Conservation (phyloP, 495 filamentous ascomycete species). For the Oleoguttula mirabilis region DNA sequence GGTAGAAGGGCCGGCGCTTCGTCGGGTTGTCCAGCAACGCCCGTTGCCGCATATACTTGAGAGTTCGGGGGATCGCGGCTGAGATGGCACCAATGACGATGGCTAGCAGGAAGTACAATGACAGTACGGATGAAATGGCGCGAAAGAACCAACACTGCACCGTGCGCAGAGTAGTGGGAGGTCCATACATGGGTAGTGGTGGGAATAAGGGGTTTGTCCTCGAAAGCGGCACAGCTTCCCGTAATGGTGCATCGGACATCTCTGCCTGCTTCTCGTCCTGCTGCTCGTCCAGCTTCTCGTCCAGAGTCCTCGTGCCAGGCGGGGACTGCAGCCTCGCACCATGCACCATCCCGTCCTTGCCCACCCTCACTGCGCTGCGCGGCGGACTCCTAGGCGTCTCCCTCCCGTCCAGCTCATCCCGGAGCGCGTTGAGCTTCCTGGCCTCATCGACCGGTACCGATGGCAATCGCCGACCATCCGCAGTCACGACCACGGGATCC, state of each 20-base stretch:
- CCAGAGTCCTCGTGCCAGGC: no score
- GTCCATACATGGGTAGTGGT: constrained; percentile 70
- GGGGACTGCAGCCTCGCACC: constrained; percentile 16
- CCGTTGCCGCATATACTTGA: constrained; percentile 37
- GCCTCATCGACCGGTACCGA: constrained; percentile 54
- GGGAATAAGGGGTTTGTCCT: constrained; percentile 79
- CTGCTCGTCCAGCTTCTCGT: background rate
- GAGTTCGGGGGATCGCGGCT: constrained; percentile 42
- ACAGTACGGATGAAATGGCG: constrained; percentile 56
- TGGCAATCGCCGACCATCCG: constrained; percentile 52
- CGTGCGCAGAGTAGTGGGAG: constrained; percentile 49
- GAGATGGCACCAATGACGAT: constrained; percentile 64
- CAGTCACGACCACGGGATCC: constrained; percentile 58
- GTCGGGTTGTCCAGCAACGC: constrained; percentile 47
- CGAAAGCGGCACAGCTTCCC: constrained; percentile 39
- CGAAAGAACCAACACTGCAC: constrained; percentile 54
- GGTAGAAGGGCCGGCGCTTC: constrained; percentile 50
- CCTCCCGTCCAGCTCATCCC: constrained; percentile 36
- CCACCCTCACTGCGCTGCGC: constrained; percentile 1
- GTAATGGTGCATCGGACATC: constrained; percentile 28
- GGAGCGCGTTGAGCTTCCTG: constrained; percentile 50
- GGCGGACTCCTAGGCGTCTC: constrained; percentile 17
- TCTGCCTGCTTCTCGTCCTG: constrained; percentile 10
- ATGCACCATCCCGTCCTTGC: constrained; percentile 26
- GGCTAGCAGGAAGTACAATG: constrained; percentile 58